Evolutionary conservation across 768 basidiomycete species (phyloP).

Genomic region (Thelephora ganbajun): DNA sequence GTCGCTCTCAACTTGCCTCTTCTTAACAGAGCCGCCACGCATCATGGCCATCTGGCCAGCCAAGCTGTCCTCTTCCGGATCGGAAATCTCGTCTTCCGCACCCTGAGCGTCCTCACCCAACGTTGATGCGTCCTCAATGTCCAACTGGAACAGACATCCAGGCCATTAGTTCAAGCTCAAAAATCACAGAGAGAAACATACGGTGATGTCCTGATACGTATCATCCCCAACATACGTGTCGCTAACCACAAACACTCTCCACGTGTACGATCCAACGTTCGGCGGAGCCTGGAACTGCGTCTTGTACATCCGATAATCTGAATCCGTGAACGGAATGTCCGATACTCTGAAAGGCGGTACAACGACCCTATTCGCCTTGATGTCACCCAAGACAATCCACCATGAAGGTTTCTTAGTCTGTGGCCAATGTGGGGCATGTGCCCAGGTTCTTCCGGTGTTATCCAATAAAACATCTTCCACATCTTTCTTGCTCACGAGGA

Average conservation of each 20-base stretch:
- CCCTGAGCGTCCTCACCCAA: conserved; percentile 42
- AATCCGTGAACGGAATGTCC: conserved; percentile 58
- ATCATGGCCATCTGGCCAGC: conserved; percentile 98
- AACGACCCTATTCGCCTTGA: conserved; percentile 71
- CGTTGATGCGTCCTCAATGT: conserved; percentile 61
- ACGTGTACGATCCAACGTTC: conserved; percentile 69
- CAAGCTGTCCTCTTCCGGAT: conserved; percentile 91
- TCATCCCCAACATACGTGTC: conserved; percentile 87
- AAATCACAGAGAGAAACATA: conserved; percentile 22
- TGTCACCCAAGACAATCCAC: conserved; percentile 86
- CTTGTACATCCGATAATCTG: conserved; percentile 72
- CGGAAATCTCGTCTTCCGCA: conserved; percentile 88
- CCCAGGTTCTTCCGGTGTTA: conserved; percentile 36
- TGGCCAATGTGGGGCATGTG: conserved; percentile 93
- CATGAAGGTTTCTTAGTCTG: conserved; percentile 83
- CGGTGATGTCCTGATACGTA: conserved; percentile 51
- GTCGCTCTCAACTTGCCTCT: conserved; percentile 19
- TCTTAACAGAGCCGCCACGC: conserved; percentile 81
- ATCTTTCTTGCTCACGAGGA: conserved; percentile 48
- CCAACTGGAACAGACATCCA: conserved; percentile 36
- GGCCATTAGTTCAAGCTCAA: neutral
- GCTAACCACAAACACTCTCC: conserved; percentile 76
- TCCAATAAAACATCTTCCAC: conserved; percentile 39
- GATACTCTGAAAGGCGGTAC: conserved; percentile 76
- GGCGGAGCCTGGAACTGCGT: conserved; percentile 93